Base-by-base conservation (phyloP, 148 eudicot species). In the Pouteria glomerata region DNA sequence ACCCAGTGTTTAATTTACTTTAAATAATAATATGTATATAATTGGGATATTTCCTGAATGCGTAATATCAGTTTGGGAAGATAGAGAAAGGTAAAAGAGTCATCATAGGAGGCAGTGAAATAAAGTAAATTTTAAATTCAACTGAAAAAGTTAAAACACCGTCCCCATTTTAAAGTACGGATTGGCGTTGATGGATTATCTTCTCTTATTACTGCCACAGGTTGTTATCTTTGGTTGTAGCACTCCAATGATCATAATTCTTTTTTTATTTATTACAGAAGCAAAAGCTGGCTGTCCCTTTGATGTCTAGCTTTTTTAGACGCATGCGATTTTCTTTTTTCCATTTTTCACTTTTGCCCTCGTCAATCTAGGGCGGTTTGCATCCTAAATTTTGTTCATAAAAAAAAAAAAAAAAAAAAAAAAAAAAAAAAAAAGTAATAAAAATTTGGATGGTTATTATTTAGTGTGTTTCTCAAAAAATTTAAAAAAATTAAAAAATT, bases 61-160 rank as follows among this genome's bases (percentile, higher is more conserved):
- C 33, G 51, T 24, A 42, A 23, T 27, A 39, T 37, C 2, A 62
- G 35, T 31, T 63, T 42, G 70, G 57, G 39, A 67, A 37, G 62
- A 30, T 35, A 19, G 45, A 69, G 55, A 53, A 69, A 37, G 72
- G 61, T 69, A 11, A 30, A 69, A 42, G 18, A 41, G 72, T 37
- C 13, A 53, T 69, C 57, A 48, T 75, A 8, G 57, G 42, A 48
- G 78, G 73, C 68, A 60, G 69, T 68, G 63, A 60, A 61, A 52
- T 55, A 1, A 58, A 68, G 47, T 73, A 57, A 39, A 34, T 21
- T 29, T n/a, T 30, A 2, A 57, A 8, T 69, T 37, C 23, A 44
- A 34, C 34, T 34, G 21, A 57, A 60, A 75, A 69, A 69, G 58
- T 58, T 39, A 68, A n/a, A 60, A 60, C 72, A 75, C 73, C 23